Evolutionary conservation across 2,329 filamentous ascomycete genomes (phyloP).

Genomic region (Trichoderma guizhouense): DNA sequence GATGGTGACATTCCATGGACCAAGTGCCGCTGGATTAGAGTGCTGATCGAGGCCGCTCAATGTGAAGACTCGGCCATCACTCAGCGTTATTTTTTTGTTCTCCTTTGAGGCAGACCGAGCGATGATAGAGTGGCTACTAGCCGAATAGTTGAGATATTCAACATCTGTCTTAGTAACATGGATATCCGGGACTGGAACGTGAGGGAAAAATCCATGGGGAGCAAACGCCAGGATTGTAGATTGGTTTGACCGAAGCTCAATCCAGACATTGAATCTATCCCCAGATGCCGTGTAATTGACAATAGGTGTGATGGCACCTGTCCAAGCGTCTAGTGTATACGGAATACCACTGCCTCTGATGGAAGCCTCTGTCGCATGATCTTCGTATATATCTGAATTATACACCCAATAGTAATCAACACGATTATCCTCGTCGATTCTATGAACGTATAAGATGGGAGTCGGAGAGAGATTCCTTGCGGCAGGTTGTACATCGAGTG

Average conservation of each 20-base stretch:
- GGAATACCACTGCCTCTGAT: background rate
- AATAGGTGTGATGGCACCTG: background rate
- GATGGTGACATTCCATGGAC: background rate
- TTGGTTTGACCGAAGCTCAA: background rate
- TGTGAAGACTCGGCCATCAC: background rate
- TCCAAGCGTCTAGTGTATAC: background rate
- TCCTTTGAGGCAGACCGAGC: background rate
- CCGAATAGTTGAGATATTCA: background rate
- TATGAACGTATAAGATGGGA: slow-evolving; percentile 1
- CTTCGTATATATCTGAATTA: slow-evolving; percentile 2
- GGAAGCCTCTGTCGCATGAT: background rate
- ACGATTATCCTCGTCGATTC: background rate
- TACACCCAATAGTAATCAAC: slow-evolving; percentile 4
- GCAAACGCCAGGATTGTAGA: background rate
- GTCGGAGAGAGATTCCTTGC: background rate
- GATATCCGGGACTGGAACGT: background rate
- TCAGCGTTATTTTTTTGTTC: background rate
- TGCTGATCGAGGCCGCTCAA: background rate
- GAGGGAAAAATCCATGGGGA: background rate
- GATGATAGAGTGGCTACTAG: background rate
- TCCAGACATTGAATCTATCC: slow-evolving; percentile 6
- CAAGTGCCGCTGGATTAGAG: background rate
- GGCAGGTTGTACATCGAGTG: background rate
- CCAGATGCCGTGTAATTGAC: background rate
- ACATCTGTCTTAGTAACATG: background rate